phyloP scores from a whole-genome alignment of 495 filamentous ascomycete genomes.

The Penicillium nucicola region DNA sequence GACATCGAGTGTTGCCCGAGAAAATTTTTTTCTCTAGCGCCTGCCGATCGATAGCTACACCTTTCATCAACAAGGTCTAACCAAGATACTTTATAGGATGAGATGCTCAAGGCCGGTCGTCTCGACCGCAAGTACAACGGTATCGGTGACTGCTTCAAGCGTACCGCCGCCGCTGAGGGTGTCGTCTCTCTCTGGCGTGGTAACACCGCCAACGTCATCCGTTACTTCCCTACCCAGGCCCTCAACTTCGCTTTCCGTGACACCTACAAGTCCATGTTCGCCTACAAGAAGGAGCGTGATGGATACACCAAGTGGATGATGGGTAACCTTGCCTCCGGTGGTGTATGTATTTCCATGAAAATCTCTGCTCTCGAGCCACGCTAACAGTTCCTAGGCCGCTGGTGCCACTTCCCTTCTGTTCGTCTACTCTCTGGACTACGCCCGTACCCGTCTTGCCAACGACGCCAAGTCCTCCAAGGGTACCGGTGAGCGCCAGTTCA shows the following conservation, averaged over 20 bases:
- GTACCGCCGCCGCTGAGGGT: conserved; percentile 79
- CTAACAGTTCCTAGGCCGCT: conserved; percentile 65
- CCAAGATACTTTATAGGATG: conserved; percentile 64
- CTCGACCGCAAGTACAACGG: conserved; percentile 95
- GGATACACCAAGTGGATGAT: conserved; percentile 99
- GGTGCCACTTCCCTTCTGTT: conserved; percentile 99
- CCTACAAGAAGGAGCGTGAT: conserved; percentile 99
- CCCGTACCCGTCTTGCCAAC: conserved; percentile 99
- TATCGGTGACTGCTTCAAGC: conserved; percentile 90
- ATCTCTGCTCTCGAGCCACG: neutral
- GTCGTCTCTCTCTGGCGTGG: conserved; percentile 91
- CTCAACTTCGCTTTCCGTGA: conserved; percentile 99
- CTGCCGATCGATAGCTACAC: conserved; percentile 5
- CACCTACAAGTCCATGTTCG: conserved; percentile 99
- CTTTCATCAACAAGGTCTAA: conserved; percentile 12
- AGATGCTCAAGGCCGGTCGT: conserved; percentile 98
- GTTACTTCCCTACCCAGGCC: conserved; percentile 99
- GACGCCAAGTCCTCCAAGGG: conserved; percentile 96
- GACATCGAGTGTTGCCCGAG: neutral
- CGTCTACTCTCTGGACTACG: conserved; percentile 99
- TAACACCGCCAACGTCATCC: conserved; percentile 99
- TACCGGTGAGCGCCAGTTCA: conserved; percentile 98
- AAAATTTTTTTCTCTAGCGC: conserved; percentile 8
- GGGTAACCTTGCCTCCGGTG: conserved; percentile 99
- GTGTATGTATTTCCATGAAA: conserved; percentile 63